phyloP scores from a whole-genome alignment of 2,329 filamentous ascomycete species.

The Didymella lethalis region DNA sequence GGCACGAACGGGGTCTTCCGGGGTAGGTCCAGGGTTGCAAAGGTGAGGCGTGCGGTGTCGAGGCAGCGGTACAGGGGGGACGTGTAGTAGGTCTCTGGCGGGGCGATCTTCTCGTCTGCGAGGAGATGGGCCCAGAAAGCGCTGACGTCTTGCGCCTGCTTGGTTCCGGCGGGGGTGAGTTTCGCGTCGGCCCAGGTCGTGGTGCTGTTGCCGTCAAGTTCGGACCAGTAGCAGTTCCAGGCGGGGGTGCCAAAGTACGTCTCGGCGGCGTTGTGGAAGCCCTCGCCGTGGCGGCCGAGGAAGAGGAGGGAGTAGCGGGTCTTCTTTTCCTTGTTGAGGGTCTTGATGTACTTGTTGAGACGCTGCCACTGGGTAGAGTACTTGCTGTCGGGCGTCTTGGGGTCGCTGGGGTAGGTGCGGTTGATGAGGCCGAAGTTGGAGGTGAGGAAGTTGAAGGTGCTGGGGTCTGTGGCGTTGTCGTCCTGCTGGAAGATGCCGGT shows the following conservation, averaged over 20 bases:
- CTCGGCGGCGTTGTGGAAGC: constrained; percentile 71
- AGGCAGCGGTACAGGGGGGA: constrained; percentile 70
- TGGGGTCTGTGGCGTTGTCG: constrained; percentile 62
- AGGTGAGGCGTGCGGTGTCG: constrained; percentile 69
- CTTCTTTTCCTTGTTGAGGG: constrained; percentile 60
- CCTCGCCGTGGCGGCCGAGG: constrained; percentile 74
- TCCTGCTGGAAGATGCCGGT: constrained; percentile 72
- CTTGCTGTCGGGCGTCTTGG: constrained; percentile 42
- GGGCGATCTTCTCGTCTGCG: constrained; percentile 62
- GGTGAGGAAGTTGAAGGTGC: constrained; percentile 57
- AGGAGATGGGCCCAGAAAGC: constrained; percentile 65
- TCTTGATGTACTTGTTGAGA: constrained; percentile 66
- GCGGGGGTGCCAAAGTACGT: constrained; percentile 71
- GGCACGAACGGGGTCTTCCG: constrained; percentile 62
- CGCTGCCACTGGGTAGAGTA: constrained; percentile 69
- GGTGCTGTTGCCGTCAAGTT: constrained; percentile 69
- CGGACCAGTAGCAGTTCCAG: constrained; percentile 76
- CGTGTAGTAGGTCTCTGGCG: constrained; percentile 70
- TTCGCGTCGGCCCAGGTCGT: constrained; percentile 69
- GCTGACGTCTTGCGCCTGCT: constrained; percentile 66
- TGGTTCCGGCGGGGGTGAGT: constrained; percentile 65
- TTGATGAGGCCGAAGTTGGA: constrained; percentile 72
- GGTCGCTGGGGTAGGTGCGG: constrained; percentile 66
- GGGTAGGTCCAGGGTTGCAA: constrained; percentile 62
- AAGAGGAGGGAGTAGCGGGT: constrained; percentile 71